Evolutionary conservation across 208 protist genomes (phyloP), one percentile per base, ranked within the genome.

Genomic region (Herpetomonas muscarum): DNA sequence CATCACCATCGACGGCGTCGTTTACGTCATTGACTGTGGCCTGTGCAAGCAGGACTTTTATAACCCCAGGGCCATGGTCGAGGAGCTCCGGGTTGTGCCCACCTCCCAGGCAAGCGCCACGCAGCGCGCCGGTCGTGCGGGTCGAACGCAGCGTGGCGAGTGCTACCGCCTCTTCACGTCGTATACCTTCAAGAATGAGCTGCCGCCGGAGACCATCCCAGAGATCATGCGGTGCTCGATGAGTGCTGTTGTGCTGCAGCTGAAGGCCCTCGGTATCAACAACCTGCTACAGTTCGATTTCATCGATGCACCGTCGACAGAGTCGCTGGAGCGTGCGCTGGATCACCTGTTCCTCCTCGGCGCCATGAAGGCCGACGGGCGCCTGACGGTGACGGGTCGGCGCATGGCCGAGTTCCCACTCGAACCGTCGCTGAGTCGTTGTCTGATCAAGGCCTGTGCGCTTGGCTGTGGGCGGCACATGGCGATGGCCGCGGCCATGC

Each of bases 1-100:
- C 31, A 91, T 99, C 53, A 99, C 99, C 0, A 99, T 99, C 59
- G 98, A 99, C 74, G 98, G 98, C 50, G 96, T 99, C 30, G 94
- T 95, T 26, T 99, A 98, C 76, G 98, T 99, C 36, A 89, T 99
- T 26, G 98, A 99, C 68, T 98, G 96, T 39, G 98, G 97, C 5
- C 92, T 99, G 31, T 96, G 87, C 64, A 99, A 99, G 87, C 97
- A 98, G 79, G 96, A 98, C 66, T 90, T 74, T 41, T 99, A 98
- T 85, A 98, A 99, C 79, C 74, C 97, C 7, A 86, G 89, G 58
- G 89, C 96, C 13, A 97, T 97, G 64, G 97, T 99, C 74, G 97
- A 99, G 68, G 91, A 95, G 56, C 81, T 99, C 39, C 82, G 90
- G 0, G 94, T 99, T 7, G 70, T 95, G 15, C 97, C 97, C 17